Base-by-base conservation (phyloP, 306 rosid species). In the Pueraria montana region DNA sequence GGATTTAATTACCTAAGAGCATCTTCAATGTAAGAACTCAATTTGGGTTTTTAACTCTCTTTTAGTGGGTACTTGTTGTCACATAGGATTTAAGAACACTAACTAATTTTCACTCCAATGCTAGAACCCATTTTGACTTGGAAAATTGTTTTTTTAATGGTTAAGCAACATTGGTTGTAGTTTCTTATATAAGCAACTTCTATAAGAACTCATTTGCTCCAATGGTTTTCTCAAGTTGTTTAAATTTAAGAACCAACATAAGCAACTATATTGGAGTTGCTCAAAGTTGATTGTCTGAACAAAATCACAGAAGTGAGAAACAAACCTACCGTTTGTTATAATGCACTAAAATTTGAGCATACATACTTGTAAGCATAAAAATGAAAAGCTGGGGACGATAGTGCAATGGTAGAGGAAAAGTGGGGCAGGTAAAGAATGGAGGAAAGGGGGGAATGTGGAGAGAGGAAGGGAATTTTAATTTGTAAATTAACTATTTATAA, bases 341-440 rank as follows among this genome's bases (percentile, higher is more conserved):
- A n/a, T n/a, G n/a, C n/a, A n/a, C n/a, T n/a, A n/a, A n/a, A n/a
- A n/a, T n/a, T n/a, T n/a, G n/a, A n/a, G n/a, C n/a, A n/a, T n/a
- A n/a, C n/a, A n/a, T n/a, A n/a, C n/a, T n/a, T n/a, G n/a, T n/a
- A n/a, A n/a, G n/a, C n/a, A n/a, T n/a, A n/a, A n/a, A n/a, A n/a
- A 68, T 82, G 69, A 27, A 53, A 82, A 38, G 36, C 16, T 42
- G 55, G 73, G 27, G 34, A 6, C 52, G 65, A 7, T 50, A 68
- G 65, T 32, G 58, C 20, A 36, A 53, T 56, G 42, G 70, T 34
- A 3, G 38, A 18, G 65, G 55, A 83, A 76, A 76, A 18, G 53
- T 58, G 66, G 17, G 62, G 76, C 49, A 52, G n/a, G 45, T 72
- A 58, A 42, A 56, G 74, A 81, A 72, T 72, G 73, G 24, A 46